Evolutionary conservation across 2,329 filamentous ascomycete species (phyloP), one percentile per base, ranked within the genome.

Genomic region (Colletotrichum sp.): DNA sequence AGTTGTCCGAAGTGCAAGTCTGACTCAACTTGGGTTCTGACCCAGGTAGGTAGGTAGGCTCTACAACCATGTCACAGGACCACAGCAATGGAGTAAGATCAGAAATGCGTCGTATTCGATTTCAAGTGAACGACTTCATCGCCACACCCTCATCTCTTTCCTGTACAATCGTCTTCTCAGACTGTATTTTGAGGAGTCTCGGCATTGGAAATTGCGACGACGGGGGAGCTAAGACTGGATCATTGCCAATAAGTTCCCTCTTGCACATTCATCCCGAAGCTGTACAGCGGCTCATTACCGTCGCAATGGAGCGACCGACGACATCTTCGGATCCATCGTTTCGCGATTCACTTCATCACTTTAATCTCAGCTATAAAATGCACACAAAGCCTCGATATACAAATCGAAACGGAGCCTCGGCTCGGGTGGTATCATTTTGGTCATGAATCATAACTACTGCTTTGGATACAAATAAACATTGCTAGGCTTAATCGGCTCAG

Each of bases 381-480:
- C 26, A 28, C 12, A 26, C 16, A 32, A 34, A 43, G n/a, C 3
- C 13, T 18, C 14, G 6, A 7, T 6, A 2, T 64, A 14, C 14
- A 26, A 68, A 59, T 34, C 28, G 32, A 59, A 39, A 48, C 12
- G 12, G 60, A 60, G 67, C 66, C 59, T 68, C 6, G 6, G 64
- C 73, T n/a, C 70, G 14, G 16, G 36, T 76, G 71, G 66, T 76
- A 76, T 76, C 71, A 71, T 76, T 71, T 55, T 57, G 43, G 30
- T 76, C 74, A 63, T 74, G 61, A 75, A 34, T 76, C 74, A 48
- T 76, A 30, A 71, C 74, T 76, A 74, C 13, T 67, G 34, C 28
- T 74, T 74, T 34, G 74, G 32, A 34, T 61, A 61, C 36, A 76
- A 39, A 43, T 76, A 76, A 12, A 75, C 71, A 43, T 71, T 71